Base-by-base conservation (phyloP, 2,329 filamentous ascomycete genomes). In the Aspergillus udagawae region DNA sequence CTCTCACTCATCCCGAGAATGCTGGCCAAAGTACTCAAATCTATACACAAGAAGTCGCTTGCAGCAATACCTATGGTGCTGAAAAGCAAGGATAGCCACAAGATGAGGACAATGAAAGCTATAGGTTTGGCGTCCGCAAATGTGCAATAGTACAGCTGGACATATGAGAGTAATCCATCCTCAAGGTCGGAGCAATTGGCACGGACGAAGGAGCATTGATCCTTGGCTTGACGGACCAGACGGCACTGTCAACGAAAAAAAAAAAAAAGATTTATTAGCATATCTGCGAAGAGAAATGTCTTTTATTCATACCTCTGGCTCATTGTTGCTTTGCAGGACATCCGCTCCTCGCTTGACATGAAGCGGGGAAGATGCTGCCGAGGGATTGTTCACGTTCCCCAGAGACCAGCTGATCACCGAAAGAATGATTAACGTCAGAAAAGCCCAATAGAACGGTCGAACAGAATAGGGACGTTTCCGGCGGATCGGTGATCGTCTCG, bases 21-120 rank as follows among this genome's bases (percentile, higher is more conserved):
- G 56, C 83, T 88, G 23, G 94, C 88, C 66, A 99, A 94, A 12
- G 94, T 97, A 74, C 90, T 94, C 35, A 99, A 82, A 70, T 99
- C 96, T 77, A 97, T 86, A 76, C 92, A 97, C 77, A 99, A 94
- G 79, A 99, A 99, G 77, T 99, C 94, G 75, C 92, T 97, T 23
- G 94, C 94, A 14, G 94, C 94, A 62, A 99, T 97, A 58, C 94
- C 94, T 63, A 99, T 97, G 14, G 94, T 97, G 65, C 90, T 93
- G 76, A 99, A 99, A 7, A 99, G 85, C 54, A 97, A 79, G 41
- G 85, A 89, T 6, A 97, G 83, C 94, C 94, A 99, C 59, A 87
- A 66, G 17, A 91, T 83, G 49, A 99, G 80, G 45, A 96, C 78
- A 23, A 80, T 71, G 68, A 99, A 95, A n/a, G 90, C 91, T 49